A percentile compares a stretch with the other conserved stretches of the same genome.
phyloP scores from a whole-genome alignment of 345 rosid genomes.

The Eutrema heterophyllum region DNA sequence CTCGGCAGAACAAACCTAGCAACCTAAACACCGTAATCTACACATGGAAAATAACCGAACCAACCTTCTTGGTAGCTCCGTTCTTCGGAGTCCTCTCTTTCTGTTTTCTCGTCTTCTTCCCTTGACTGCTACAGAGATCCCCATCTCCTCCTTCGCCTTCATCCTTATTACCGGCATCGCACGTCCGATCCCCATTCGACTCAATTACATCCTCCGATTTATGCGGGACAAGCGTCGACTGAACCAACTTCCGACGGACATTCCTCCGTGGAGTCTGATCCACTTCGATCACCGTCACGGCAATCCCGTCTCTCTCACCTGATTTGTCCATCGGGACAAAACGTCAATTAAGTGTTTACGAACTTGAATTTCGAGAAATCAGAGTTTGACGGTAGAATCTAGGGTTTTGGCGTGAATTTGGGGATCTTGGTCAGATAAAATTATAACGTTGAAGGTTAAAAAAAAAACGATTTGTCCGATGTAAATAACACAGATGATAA shows the following conservation, averaged over 20 bases:
- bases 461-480: background rate
- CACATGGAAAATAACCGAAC: background rate
- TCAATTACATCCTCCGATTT: slow-evolving; percentile 41
- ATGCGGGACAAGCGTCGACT: slow-evolving; percentile 63
- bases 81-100: slow-evolving; percentile 47
- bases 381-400: slow-evolving; percentile 1
- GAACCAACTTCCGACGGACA: slow-evolving; percentile 62
- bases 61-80: slow-evolving; percentile 48
- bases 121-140: slow-evolving; percentile 51
- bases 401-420: slow-evolving; percentile 27
- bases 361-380: background rate
- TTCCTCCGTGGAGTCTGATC: slow-evolving; percentile 35
- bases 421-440: slow-evolving; percentile 9
- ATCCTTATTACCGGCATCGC: slow-evolving; percentile 18
- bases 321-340: slow-evolving; percentile 22
- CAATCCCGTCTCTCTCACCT: slow-evolving; percentile 14
- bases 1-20: background rate
- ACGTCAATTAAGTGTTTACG: background rate
- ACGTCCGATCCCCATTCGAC: slow-evolving; percentile 24
- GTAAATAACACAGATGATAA: background rate
- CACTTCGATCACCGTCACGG: slow-evolving; percentile 10
- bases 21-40: background rate
- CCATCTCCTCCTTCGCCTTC: slow-evolving; percentile 38
- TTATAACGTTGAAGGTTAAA: slow-evolving; percentile 2
- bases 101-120: slow-evolving; percentile 45